Evolutionary conservation across 2,329 filamentous ascomycete species (phyloP).

Genomic region (Penicillium sumatraense): DNA sequence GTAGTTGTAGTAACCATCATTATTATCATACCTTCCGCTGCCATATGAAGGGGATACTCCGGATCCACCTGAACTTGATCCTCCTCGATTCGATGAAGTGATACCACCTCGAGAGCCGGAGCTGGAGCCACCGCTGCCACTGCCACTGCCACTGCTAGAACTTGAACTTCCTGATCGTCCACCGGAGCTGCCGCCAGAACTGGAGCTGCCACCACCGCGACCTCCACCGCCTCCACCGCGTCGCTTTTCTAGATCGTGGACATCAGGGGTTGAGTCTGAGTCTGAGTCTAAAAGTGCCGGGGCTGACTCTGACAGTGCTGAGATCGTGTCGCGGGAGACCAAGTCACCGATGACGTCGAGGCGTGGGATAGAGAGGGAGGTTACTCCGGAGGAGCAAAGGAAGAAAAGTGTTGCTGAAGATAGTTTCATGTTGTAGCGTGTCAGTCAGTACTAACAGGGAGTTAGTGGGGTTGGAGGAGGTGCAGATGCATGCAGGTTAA

Average conservation of each 20-base stretch:
- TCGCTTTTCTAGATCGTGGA: constrained; percentile 54
- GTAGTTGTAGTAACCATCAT: too few species aligned
- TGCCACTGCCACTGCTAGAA: constrained; percentile 16
- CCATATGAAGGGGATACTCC: constrained; percentile 19
- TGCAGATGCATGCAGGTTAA: not conserved
- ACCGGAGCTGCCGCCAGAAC: constrained; percentile 28
- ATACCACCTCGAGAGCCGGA: constrained; percentile 22
- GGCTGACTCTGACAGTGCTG: too few species aligned
- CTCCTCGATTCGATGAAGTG: constrained; percentile 27
- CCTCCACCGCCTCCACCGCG: constrained; percentile 41
- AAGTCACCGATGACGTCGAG: constrained; percentile 30
- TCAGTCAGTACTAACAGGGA: not conserved
- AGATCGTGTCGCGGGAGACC: constrained; percentile 21
- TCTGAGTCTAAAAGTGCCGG: too few species aligned
- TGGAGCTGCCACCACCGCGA: constrained; percentile 33
- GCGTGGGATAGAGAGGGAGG: constrained; percentile 33
- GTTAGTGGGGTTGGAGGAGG: not conserved
- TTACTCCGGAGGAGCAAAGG: constrained; percentile 33
- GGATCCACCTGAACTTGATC: constrained; percentile 30
- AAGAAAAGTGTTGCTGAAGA: constrained; percentile 30
- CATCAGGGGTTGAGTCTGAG: too few species aligned
- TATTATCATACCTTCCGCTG: constrained; percentile 23
- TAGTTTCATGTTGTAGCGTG: constrained; percentile 37
- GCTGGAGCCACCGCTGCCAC: constrained; percentile 20
- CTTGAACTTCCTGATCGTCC: constrained; percentile 27